Evolutionary conservation across 1,284 basidiomycete species (phyloP), one percentile per base, ranked within the genome.

Genomic region (Sutorius eximius): DNA sequence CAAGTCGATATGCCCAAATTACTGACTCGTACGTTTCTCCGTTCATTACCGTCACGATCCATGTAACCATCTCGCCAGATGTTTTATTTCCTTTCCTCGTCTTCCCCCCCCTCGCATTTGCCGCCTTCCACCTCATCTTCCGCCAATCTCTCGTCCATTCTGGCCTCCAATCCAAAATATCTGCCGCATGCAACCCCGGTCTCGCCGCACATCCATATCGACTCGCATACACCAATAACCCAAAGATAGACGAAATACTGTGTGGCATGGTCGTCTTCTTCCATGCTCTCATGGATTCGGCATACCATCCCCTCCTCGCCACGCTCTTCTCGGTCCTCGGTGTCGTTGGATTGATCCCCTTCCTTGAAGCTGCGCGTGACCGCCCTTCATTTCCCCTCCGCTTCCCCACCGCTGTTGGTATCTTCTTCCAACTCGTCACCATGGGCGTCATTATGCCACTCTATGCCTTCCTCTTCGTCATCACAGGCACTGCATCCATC

Each of bases 261-360:
- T 81, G 79, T 48, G 47, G 62, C 22, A 50, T 80, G 45, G 72
- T 77, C 50, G 43, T 60, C 5, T 75, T 79, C 60, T 80, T 79
- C 55, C 70, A 76, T 11, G 57, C 63, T 7, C 52, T 71, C 20
- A 66, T 78, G 56, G 58, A 68, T 24, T 55, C 62, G 8, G 30
- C 55, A 15, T 61, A 66, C 46, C 52, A 59, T 12, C 63, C 70
- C 6, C 66, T 75, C 42, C 53, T 72, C 30, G 62, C 62, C 1
- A 71, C 72, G 38, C 63, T 69, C 42, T 55, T 72, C 40, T 55
- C 64, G 5, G 67, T 61, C 12, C 1, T 59, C 8, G 51, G 53
- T 11, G 52, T 63, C 32, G 34, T 47, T 10, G 29, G 49, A 2
- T 37, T 67, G 18, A 33, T 69, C 18, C 52, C 53, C 10, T 65